Evolutionary conservation across 2,329 filamentous ascomycete species (phyloP).

Genomic region (Monilinia fructigena): DNA sequence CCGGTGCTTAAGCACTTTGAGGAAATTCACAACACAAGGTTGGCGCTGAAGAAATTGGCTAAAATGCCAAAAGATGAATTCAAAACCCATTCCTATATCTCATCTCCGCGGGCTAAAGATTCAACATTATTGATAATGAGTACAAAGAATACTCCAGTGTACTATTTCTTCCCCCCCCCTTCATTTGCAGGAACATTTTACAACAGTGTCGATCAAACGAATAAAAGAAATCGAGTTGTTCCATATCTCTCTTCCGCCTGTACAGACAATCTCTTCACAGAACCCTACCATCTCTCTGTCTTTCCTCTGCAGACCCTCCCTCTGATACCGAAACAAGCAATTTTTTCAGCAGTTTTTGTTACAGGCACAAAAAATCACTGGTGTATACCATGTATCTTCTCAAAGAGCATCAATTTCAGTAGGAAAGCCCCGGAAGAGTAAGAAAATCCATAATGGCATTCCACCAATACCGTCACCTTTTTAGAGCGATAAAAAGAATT

Average conservation of each 20-base stretch:
- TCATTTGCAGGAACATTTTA: no score
- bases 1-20: neutral
- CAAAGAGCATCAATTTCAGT: neutral
- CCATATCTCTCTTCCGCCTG: no score
- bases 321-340: neutral
- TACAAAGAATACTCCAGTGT: neutral
- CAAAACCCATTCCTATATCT: neutral
- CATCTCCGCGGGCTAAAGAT: neutral
- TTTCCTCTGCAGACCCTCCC: no score
- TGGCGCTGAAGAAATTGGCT: neutral
- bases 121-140: neutral
- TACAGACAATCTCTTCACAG: no score
- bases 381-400: neutral
- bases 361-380: neutral
- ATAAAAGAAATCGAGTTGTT: no score
- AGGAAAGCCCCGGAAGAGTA: neutral
- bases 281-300: no score
- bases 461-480: neutral
- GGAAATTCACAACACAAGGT: neutral
- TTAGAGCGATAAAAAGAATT: neutral
- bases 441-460: neutral
- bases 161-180: neutral
- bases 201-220: no score
- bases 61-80: neutral
- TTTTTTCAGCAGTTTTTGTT: neutral